Base-by-base conservation (phyloP, 306 rosid species). In the Vachellia collinsii region DNA sequence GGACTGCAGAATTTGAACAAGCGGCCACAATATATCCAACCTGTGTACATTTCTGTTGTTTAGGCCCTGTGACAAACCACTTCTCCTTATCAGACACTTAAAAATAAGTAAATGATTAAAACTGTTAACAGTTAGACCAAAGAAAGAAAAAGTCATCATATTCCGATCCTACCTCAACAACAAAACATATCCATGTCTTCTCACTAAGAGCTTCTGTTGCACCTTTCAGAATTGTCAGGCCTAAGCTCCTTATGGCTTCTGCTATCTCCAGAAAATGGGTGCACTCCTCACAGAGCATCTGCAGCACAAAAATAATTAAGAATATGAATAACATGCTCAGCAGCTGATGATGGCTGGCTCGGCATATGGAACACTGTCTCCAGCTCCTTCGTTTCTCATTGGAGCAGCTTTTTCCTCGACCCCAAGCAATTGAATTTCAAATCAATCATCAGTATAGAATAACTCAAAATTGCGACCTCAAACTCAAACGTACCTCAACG, bases 201-300 rank as follows among this genome's bases (percentile, higher is more conserved):
- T 94, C 98, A 20, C 91, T 90, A 66, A 82, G 92, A 76, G 87
- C 92, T 89, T 94, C 93, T n/a, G 97, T 94, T 72, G 85, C 87
- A 37, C 97, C 94, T 71, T 92, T 94, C 79, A 94, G 77, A 82
- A 94, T 89, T 39, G 90, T 88, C 81, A 94, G 80, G 54, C 94
- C 96, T 79, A 92, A 83, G 89, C 96, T 92, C 81, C 92, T 89
- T 77, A 94, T 89, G 70, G 97, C 94, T 84, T 92, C 97, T 46
- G 97, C 94, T 80, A 94, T 94, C 91, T 92, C 98, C 84, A 94
- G 90, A 83, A 94, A 94, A 86, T 94, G 94, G 84, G 91, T 83
- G 90, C 94, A 92, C 78, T 94, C 98, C 80, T 94, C 97, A 74
- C 98, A 92, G 72, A 92, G 77, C 98, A 94, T 89, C 98, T 94